Conservation (phyloP, 371 early-diverging fungal species). For the Chytridiales sp. region DNA sequence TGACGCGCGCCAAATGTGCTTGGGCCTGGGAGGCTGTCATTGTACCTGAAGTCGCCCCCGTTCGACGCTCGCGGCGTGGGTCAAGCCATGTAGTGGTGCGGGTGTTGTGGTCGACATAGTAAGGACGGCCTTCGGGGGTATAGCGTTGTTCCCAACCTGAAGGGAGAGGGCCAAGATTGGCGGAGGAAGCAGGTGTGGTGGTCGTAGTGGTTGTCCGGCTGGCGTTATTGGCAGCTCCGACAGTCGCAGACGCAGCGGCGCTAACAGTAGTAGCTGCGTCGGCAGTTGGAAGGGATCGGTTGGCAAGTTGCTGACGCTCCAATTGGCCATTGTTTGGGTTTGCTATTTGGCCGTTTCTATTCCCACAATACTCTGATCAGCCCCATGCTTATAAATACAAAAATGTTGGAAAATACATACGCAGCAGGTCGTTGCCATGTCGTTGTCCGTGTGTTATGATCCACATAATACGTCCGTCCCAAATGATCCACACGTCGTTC, state of each 20-base stretch:
- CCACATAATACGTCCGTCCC: conserved; percentile 91
- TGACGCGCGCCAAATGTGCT: conserved; percentile 43
- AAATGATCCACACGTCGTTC: conserved; percentile 82
- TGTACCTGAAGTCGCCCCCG: conserved; percentile 16
- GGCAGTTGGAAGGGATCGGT: conserved; percentile 72
- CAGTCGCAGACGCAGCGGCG: conserved; percentile 30
- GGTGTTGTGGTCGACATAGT: conserved; percentile 97
- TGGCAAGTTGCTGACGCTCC: conserved; percentile 75
- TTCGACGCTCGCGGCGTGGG: conserved; percentile 59
- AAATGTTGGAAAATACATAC: no score
- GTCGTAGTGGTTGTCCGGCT: conserved; percentile 32
- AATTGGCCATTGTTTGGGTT: conserved; percentile 51
- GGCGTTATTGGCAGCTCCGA: conserved; percentile 27
- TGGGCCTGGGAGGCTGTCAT: conserved; percentile 17
- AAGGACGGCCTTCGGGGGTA: conserved; percentile 88
- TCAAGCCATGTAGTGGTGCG: conserved; percentile 95
- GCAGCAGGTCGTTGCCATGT: conserved; percentile 72
- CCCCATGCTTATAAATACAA: no score
- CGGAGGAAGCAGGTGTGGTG: conserved; percentile 24
- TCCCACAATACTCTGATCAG: no score
- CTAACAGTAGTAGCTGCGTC: conserved; percentile 9
- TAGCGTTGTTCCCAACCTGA: conserved; percentile 90
- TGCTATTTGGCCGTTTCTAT: no score
- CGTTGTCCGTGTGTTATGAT: conserved; percentile 92
- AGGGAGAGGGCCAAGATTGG: conserved; percentile 77